phyloP scores from a whole-genome alignment of 805 yeast genomes.

The Maudiozyma bulderi region DNA sequence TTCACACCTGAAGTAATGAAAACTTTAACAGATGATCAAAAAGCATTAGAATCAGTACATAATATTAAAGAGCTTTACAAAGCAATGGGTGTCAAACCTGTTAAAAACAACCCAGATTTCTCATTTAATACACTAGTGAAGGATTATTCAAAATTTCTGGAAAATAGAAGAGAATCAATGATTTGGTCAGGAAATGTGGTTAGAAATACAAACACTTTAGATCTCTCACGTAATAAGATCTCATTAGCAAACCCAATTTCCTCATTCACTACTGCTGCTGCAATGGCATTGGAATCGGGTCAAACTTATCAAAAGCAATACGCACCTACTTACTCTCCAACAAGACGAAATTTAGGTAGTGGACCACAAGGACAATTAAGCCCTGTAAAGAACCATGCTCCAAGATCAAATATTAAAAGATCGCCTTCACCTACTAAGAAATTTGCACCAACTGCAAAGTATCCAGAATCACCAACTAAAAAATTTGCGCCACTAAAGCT shows the following conservation, averaged over 20 bases:
- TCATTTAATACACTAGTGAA: conserved; percentile 17
- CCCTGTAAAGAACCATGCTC: conserved; percentile 9
- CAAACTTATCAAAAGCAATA: background rate
- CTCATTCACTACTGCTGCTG: conserved; percentile 26
- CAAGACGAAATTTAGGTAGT: background rate
- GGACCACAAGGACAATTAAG: background rate
- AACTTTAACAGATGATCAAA: conserved; percentile 23
- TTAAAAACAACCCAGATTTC: conserved; percentile 8
- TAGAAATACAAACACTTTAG: conserved; percentile 12
- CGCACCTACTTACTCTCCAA: conserved; percentile 12
- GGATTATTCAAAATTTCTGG: conserved; percentile 23
- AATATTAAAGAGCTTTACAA: conserved; percentile 17
- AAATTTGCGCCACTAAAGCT: background rate
- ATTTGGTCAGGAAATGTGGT: conserved; percentile 24
- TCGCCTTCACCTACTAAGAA: conserved; percentile 1
- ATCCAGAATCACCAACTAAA: conserved; percentile 2
- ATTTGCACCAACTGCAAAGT: conserved; percentile 9
- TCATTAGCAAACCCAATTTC: background rate
- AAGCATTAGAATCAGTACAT: conserved; percentile 13
- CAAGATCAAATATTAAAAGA: background rate
- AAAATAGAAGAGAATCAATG: conserved; percentile 20
- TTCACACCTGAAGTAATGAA: conserved; percentile 19
- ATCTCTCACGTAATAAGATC: conserved; percentile 12
- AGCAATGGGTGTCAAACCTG: conserved; percentile 8
- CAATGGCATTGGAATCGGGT: conserved; percentile 7